Percentiles rank a stretch among this genome's conserved stretches.
Conservation (phyloP, 2,329 filamentous ascomycete species). For the Neonectria coccinea region DNA sequence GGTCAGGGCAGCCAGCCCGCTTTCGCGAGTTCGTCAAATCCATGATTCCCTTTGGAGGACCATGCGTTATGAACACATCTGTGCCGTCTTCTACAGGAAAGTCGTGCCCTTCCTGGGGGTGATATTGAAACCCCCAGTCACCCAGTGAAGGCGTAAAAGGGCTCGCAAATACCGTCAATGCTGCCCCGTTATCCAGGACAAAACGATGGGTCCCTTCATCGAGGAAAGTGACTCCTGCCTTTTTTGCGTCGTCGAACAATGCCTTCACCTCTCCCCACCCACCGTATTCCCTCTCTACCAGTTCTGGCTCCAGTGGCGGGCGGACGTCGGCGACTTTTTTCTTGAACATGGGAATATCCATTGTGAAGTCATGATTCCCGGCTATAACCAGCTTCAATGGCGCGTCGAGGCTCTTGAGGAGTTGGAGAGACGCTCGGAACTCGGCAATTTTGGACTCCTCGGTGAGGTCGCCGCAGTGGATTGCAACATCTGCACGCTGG, state of each 20-base stretch:
- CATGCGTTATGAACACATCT: slow-evolving; percentile 52
- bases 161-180: not conserved
- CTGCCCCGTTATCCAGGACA: not conserved
- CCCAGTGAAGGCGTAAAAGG: not conserved
- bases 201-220: not conserved
- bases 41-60: slow-evolving; percentile 54
- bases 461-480: slow-evolving; percentile 65
- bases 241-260: not conserved
- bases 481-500: slow-evolving; percentile 53
- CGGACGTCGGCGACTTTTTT: slow-evolving; percentile 31
- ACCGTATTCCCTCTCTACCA: slow-evolving; percentile 9
- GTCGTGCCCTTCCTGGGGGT: not conserved
- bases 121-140: slow-evolving; percentile 3
- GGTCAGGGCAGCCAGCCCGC: slow-evolving; percentile 44
- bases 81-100: slow-evolving; percentile 19
- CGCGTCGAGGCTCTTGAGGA: slow-evolving; percentile 55
- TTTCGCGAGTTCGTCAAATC: slow-evolving; percentile 49
- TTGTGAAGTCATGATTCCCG: slow-evolving; percentile 64
- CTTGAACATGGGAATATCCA: slow-evolving; percentile 52
- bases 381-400: slow-evolving; percentile 62
- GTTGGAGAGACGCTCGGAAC: slow-evolving; percentile 51
- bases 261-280: not conserved
- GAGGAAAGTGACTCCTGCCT: not conserved
- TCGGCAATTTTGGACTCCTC: slow-evolving; percentile 56
- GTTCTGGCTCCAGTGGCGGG: slow-evolving; percentile 28